Evolutionary conservation across 2,329 filamentous ascomycete genomes (phyloP), one percentile per base, ranked within the genome.

Genomic region (Colletotrichum echinochloae): DNA sequence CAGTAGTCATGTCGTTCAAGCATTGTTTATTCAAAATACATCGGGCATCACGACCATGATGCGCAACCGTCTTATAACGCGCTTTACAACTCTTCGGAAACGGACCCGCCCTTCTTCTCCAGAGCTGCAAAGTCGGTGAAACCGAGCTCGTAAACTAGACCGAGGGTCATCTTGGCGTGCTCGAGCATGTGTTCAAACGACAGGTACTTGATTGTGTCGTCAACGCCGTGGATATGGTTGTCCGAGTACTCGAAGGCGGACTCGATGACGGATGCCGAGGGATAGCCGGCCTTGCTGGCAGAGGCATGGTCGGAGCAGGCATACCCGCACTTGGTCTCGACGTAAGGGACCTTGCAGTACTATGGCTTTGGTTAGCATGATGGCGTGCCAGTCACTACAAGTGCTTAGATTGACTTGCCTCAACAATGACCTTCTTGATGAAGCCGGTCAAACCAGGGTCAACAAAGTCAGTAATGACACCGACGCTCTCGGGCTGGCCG

Each of bases 121-220:
- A 81, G 70, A 66, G 81, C 83, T 67, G 87, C 83, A 74, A 95
- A 93, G 70, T 92, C 85, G 26, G 93, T 89, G 83, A 93, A 93
- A 12, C 91, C 94, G 71, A 97, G 87, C 83, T 97, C 94, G 76
- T 95, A 95, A 5, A 91, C 93, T 75, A 97, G 87, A 6, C 91
- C 93, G 39, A 97, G 84, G 1, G 94, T 96, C 86, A 97, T 87
- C 79, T 90, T 91, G 28, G 93, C 94, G 81, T 97, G 94, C 83
- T 97, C 91, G 41, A 96, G 86, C 94, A 97, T 97, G 80, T 97
- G 94, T 78, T 95, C 90, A 78, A 97, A 97, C 75, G 90, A 92
- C 46, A 94, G 82, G 73, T 89, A 91, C 77, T 93, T 89, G 73
- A 94, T 90, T 76, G 85, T 85, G 78, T 94, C 92, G 46, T 92